Base-by-base conservation (phyloP, 805 yeast species). In the Saccharomycopsis vini region DNA sequence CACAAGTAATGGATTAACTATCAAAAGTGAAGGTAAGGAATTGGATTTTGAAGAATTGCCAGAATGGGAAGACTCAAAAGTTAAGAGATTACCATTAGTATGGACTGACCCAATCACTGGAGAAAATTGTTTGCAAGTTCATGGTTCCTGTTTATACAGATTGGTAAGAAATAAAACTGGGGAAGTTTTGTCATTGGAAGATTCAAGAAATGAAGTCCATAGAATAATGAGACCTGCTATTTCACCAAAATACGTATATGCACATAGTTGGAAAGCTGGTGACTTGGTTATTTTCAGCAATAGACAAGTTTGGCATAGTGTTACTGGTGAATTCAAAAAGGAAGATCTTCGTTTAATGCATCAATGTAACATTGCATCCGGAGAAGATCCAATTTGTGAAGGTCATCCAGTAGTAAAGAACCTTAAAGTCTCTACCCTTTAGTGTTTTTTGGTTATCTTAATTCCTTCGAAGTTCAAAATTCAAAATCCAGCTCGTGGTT, bases 61-160 rank as follows among this genome's bases (percentile, higher is more conserved):
- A 18, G 73, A 71, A 39, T 87, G 95, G 95, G 94, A 85, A 57
- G 80, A 75, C 44, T 63, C 77, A 32, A 84, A 86, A 61, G 65
- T 87, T 52, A 86, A 86, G 64, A 75, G 67, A 50, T 69, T 86
- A 50, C 95, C 95, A 10, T 67, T 87, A 67, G 94, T 86, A 3
- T 87, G 95, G 95, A 86, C 94, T 4, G 87, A 87, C 59, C 95
- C 95, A 15, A 79, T 81, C 32, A 87, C 95, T 32, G 79, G 79
- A 30, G 72, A 81, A 52, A 92, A 79, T 45, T 95, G 84, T 56
- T 69, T 87, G 51, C 95, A 87, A 63, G 82, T 82, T 9, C 95
- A 87, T 58, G 95, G 94, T 3, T 84, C 95, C 59, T 86, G 95
- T 63, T 79, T 85, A 47, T 75, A 75, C 65, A 76, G 73, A 57